Conservation (phyloP, 1,284 basidiomycete genomes). For the Ganoderma lucidum region DNA sequence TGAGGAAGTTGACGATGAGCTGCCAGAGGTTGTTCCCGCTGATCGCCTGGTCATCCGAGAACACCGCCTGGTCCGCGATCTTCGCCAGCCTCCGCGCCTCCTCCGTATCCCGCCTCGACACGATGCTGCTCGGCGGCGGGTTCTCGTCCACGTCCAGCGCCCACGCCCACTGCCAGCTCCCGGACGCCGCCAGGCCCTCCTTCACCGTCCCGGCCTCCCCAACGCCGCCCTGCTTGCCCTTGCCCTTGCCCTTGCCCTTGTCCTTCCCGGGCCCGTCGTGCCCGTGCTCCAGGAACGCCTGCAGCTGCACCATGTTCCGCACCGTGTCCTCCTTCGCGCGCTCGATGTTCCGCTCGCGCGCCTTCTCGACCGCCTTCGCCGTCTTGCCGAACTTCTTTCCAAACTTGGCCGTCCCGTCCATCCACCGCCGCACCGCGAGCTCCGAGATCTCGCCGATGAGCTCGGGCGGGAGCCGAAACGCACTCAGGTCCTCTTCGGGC, state of each 20-base stretch:
- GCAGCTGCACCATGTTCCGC: slow-evolving; percentile 55
- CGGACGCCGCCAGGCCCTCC: slow-evolving; percentile 57
- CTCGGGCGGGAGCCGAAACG: slow-evolving; percentile 60
- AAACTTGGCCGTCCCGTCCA: slow-evolving; percentile 63
- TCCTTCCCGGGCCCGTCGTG: neutral
- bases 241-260: neutral
- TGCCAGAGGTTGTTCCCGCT: slow-evolving; percentile 79
- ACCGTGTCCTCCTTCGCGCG: slow-evolving; percentile 65
- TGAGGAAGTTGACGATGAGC: slow-evolving; percentile 67
- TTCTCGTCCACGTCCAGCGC: slow-evolving; percentile 75
- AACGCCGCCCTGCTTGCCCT: slow-evolving; percentile 28
- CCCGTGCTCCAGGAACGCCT: slow-evolving; percentile 40
- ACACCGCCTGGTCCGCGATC: slow-evolving; percentile 70
- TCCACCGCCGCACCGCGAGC: slow-evolving; percentile 67
- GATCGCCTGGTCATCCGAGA: slow-evolving; percentile 61
- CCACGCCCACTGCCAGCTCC: slow-evolving; percentile 79
- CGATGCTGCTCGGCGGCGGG: slow-evolving; percentile 85
- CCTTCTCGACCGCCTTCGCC: slow-evolving; percentile 63
- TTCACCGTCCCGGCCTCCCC: slow-evolving; percentile 54
- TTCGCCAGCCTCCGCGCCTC: slow-evolving; percentile 76
- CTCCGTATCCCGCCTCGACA: slow-evolving; percentile 76
- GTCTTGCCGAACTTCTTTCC: slow-evolving; percentile 69
- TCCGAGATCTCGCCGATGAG: slow-evolving; percentile 78
- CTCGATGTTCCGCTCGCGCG: slow-evolving; percentile 65
- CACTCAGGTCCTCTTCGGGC: slow-evolving; percentile 55